Percentiles rank a stretch among this genome's conserved stretches.
Conservation (phyloP, 306 rosid species). For the Benincasa hispida region DNA sequence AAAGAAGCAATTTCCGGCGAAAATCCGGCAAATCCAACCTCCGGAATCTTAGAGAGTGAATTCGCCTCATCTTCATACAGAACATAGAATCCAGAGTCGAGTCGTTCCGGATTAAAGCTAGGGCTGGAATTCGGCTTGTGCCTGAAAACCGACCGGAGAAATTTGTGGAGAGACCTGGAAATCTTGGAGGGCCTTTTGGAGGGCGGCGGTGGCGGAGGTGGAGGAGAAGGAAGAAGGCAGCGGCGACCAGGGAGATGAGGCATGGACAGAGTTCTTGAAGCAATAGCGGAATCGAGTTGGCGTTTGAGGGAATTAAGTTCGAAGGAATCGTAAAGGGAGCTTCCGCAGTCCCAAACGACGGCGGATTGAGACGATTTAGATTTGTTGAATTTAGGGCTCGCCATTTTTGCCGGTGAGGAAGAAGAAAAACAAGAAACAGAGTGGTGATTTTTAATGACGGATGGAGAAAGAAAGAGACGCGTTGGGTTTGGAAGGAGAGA, state of each 20-base stretch:
- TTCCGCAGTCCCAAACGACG: slow-evolving; percentile 75
- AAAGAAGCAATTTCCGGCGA: slow-evolving; percentile 5
- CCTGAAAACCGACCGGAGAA: slow-evolving; percentile 6
- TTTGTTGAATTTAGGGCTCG: neutral
- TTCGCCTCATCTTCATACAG: neutral
- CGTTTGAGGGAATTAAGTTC: slow-evolving; percentile 74
- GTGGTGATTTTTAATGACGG: slow-evolving; percentile 16
- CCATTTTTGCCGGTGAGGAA: neutral
- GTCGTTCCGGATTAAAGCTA: neutral
- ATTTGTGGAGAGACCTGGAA: slow-evolving; percentile 5
- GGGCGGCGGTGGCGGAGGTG: neutral
- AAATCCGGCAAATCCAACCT: neutral
- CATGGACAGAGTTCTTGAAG: slow-evolving; percentile 58
- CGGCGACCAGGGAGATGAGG: slow-evolving; percentile 40
- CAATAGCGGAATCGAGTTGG: slow-evolving; percentile 64
- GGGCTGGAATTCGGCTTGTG: neutral
- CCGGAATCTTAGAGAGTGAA: neutral
- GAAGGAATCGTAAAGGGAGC: slow-evolving; percentile 81
- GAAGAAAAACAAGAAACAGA: neutral
- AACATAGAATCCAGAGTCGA: neutral
- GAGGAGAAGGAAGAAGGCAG: slow-evolving; percentile 6
- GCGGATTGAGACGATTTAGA: neutral
- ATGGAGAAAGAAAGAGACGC: slow-evolving; percentile 25
- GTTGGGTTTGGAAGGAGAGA: neutral
- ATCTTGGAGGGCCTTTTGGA: neutral